Conservation (phyloP, 352 stramenopile species). For the Paralagenidium karlingii region DNA sequence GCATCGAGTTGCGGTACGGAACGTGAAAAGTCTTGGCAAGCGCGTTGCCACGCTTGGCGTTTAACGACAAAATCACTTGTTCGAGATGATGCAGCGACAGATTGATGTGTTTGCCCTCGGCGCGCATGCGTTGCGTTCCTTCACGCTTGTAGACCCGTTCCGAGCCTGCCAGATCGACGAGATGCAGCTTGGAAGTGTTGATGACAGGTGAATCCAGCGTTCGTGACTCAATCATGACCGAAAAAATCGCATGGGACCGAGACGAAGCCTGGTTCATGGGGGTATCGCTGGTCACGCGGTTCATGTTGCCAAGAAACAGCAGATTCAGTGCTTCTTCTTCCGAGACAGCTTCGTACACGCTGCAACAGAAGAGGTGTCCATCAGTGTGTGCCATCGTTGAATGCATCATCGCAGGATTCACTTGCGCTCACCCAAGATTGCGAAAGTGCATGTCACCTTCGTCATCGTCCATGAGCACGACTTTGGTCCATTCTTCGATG, state of each 20-base stretch:
- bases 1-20: constrained; percentile 95
- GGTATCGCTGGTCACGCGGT: constrained; percentile 92
- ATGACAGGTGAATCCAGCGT: constrained; percentile 63
- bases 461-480: constrained; percentile 64
- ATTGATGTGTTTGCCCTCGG: constrained; percentile 95
- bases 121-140: constrained; percentile 79
- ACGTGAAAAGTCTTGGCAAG: constrained; percentile 67
- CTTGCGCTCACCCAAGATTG: constrained; percentile 35
- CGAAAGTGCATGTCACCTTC: constrained; percentile 72
- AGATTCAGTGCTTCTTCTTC: constrained; percentile 93
- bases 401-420: neutral
- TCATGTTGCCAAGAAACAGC: constrained; percentile 93
- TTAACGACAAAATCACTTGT: constrained; percentile 91
- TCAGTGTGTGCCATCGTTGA: too few relatives aligned
- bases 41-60: constrained; percentile 37
- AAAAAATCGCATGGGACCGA: constrained; percentile 95
- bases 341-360: constrained; percentile 62
- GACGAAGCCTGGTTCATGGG: constrained; percentile 94
- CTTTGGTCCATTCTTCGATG: constrained; percentile 73
- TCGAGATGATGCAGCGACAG: constrained; percentile 92
- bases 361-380: too few relatives aligned
- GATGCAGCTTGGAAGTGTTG: constrained; percentile 84
- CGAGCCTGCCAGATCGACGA: constrained; percentile 93
- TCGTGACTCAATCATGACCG: constrained; percentile 82
- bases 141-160: constrained; percentile 93